These are phyloP conservation scores for Russula sp. DNA, from an alignment of 768 basidiomycete genomes.

Conservation along the genomic window DNA sequence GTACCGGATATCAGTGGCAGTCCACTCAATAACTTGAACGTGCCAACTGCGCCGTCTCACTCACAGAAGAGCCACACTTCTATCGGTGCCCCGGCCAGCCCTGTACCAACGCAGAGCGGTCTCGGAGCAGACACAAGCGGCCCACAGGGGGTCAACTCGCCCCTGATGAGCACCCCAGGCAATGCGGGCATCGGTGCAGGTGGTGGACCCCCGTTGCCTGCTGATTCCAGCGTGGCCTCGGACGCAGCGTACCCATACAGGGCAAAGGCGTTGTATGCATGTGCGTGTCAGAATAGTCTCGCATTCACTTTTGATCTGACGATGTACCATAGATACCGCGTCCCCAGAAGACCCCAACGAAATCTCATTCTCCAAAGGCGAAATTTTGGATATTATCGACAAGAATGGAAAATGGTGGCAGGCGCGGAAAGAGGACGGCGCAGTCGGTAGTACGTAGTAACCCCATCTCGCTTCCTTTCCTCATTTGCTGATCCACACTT, in stretches of 20 bases:
- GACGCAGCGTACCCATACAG: constrained; percentile 58
- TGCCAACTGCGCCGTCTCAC: constrained; percentile 9
- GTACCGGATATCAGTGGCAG: constrained; percentile 37
- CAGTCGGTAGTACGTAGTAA: constrained; percentile 65
- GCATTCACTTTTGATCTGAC: not conserved
- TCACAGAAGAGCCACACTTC: constrained; percentile 23
- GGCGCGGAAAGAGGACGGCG: constrained; percentile 73
- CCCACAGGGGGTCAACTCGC: constrained; percentile 50
- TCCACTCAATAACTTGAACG: constrained; percentile 14
- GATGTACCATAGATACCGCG: constrained; percentile 66
- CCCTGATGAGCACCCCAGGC: constrained; percentile 59
- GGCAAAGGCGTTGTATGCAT: constrained; percentile 88
- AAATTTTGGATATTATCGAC: constrained; percentile 88
- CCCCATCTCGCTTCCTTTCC: constrained; percentile 12
- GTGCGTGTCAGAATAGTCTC: constrained; percentile 41
- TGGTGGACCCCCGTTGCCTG: constrained; percentile 35
- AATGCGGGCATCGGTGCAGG: constrained; percentile 62
- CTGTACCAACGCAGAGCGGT: constrained; percentile 37
- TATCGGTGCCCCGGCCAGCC: constrained; percentile 14
- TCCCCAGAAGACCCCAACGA: constrained; percentile 95
- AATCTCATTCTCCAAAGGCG: constrained; percentile 90
- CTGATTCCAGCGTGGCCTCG: constrained; percentile 29
- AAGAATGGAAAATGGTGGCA: constrained; percentile 96
- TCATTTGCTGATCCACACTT: not conserved
- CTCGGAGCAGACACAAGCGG: constrained; percentile 47